Evolutionary conservation across 1,284 basidiomycete species (phyloP).

Genomic region (Ustilago nuda): DNA sequence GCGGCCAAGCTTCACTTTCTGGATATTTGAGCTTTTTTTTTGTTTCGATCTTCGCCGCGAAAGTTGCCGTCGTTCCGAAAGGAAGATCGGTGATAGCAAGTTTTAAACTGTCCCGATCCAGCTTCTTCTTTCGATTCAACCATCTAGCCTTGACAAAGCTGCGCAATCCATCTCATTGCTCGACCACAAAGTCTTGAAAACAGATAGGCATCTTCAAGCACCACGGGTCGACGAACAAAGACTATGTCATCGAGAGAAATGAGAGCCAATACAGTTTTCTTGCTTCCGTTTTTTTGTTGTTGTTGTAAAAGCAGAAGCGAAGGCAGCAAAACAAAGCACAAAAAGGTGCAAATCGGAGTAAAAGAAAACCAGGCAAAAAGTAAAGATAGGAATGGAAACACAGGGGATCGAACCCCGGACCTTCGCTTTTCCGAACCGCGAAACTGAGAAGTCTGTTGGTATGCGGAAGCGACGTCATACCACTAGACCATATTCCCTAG

Average conservation of each 20-base stretch:
- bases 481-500: constrained; percentile 57
- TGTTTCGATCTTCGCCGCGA: constrained; percentile 19
- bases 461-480: constrained; percentile 59
- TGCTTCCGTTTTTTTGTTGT: too few species aligned
- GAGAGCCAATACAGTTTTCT: too few species aligned
- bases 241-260: too few species aligned
- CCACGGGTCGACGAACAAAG: too few species aligned
- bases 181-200: too few species aligned
- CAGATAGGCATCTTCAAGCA: too few species aligned
- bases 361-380: constrained; percentile 13
- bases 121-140: not conserved
- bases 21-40: constrained; percentile 9
- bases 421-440: constrained; percentile 46
- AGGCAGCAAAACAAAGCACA: not conserved
- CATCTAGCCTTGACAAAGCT: not conserved
- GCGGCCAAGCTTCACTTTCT: not conserved
- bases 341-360: not conserved
- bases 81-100: not conserved
- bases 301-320: too few species aligned
- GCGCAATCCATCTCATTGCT: too few species aligned
- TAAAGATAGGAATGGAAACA: constrained; percentile 50
- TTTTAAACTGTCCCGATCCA: not conserved
- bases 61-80: not conserved
- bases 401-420: constrained; percentile 59
- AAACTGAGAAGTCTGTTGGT: constrained; percentile 9